Conservation (phyloP, 148 eudicot species). For the Rhododendron ferrugineum region DNA sequence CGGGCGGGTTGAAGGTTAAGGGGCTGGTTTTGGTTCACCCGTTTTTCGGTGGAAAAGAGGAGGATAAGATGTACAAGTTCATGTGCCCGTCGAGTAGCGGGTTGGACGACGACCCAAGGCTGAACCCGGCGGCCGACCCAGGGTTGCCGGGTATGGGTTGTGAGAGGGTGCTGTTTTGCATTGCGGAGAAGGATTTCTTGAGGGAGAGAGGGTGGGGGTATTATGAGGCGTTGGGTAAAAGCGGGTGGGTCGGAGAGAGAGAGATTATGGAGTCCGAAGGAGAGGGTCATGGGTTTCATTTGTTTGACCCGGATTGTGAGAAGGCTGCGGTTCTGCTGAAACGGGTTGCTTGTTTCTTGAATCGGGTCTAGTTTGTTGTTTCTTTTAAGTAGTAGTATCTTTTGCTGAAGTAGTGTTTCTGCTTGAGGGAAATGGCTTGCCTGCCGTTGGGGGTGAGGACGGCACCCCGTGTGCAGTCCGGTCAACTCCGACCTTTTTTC, state of each 20-base stretch:
- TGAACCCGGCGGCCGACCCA: slow-evolving; percentile 27
- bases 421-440: no score
- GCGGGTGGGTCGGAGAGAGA: slow-evolving; percentile 29
- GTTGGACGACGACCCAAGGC: slow-evolving; percentile 17
- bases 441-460: no score
- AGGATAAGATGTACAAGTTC: slow-evolving; percentile 16
- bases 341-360: background rate
- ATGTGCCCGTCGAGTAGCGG: slow-evolving; percentile 13
- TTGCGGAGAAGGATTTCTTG: slow-evolving; percentile 29
- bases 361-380: background rate
- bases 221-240: slow-evolving; percentile 20
- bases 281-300: slow-evolving; percentile 28
- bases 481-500: no score
- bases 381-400: no score
- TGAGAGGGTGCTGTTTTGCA: slow-evolving; percentile 22
- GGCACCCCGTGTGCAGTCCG: no score
- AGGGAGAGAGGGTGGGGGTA: slow-evolving; percentile 26
- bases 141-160: slow-evolving; percentile 15
- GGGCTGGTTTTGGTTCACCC: slow-evolving; percentile 18
- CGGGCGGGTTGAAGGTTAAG: background rate
- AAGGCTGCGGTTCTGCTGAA: background rate
- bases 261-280: slow-evolving; percentile 26
- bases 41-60: slow-evolving; percentile 4
- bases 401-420: no score
- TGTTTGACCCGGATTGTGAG: slow-evolving; percentile 14